Evolutionary conservation across 2,329 filamentous ascomycete genomes (phyloP).

Genomic region (Plectosphaerella plurivora): DNA sequence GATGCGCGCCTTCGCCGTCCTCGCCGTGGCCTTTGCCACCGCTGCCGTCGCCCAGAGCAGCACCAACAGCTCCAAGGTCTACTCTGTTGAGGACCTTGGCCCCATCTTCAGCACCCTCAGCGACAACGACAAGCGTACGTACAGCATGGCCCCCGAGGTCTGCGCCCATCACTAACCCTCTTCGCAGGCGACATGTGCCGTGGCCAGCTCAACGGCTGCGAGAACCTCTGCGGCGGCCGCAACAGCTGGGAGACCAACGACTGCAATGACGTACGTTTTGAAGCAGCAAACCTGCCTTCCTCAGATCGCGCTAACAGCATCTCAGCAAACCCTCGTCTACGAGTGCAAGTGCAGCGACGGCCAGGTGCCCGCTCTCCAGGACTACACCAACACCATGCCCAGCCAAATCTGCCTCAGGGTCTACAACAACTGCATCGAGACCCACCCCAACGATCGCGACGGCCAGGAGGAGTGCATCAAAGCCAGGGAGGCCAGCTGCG

Average conservation of each 20-base stretch:
- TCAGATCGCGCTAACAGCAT: background rate
- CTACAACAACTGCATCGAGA: slow-evolving; percentile 40
- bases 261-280: slow-evolving; percentile 40
- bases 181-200: slow-evolving; percentile 46
- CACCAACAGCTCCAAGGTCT: background rate
- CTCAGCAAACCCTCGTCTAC: slow-evolving; percentile 38
- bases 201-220: slow-evolving; percentile 46
- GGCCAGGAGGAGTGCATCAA: slow-evolving; percentile 44
- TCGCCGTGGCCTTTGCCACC: background rate
- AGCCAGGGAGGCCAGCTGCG: slow-evolving; percentile 40
- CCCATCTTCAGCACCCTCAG: background rate
- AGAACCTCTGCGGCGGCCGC: slow-evolving; percentile 36
- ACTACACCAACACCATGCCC: slow-evolving; percentile 49
- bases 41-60: background rate
- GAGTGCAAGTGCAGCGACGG: slow-evolving; percentile 45
- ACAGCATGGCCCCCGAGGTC: too few species aligned
- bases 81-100: background rate
- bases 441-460: slow-evolving; percentile 33
- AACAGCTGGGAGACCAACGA: slow-evolving; percentile 28
- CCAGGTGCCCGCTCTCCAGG: slow-evolving; percentile 45
- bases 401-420: slow-evolving; percentile 48
- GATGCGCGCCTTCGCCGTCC: background rate
- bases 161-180: background rate
- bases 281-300: background rate
- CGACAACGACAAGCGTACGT: background rate